phyloP scores from a whole-genome alignment of 2,329 filamentous ascomycete genomes.

The Aspergillus pseudotamarii region DNA sequence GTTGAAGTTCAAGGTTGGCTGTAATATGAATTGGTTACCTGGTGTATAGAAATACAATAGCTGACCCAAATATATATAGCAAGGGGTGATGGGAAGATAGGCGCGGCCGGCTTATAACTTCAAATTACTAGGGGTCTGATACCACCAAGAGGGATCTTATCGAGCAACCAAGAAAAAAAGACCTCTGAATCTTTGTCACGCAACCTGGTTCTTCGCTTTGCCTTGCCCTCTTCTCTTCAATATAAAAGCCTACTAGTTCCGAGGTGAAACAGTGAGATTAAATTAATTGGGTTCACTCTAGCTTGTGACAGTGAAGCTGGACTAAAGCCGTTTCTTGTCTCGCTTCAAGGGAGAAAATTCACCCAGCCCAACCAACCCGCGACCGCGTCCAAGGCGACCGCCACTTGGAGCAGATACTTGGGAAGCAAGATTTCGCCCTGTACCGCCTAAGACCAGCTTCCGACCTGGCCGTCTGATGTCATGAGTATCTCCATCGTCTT shows the following conservation, averaged over 20 bases:
- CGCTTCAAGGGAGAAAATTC: constrained; percentile 74
- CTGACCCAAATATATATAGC: neutral
- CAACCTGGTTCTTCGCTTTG: neutral
- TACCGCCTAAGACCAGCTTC: constrained; percentile 29
- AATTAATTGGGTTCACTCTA: neutral
- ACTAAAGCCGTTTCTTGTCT: constrained; percentile 55
- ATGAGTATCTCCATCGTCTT: constrained; percentile 52
- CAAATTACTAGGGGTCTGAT: neutral
- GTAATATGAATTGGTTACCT: neutral
- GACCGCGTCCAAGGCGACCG: constrained; percentile 11
- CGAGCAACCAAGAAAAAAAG: neutral
- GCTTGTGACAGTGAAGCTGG: neutral
- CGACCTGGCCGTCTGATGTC: constrained; percentile 30
- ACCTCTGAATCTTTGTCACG: neutral
- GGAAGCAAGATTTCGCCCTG: constrained; percentile 17
- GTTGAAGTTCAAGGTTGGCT: neutral
- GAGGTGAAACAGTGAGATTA: neutral
- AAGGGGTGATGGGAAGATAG: neutral
- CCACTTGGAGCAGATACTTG: constrained; percentile 9
- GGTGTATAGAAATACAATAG: neutral
- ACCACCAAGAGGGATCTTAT: neutral
- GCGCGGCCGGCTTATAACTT: neutral
- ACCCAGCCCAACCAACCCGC: constrained; percentile 53
- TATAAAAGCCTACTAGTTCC: neutral
- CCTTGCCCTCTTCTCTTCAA: neutral